phyloP scores from a whole-genome alignment of 768 basidiomycete genomes.

The Russula sp. region DNA sequence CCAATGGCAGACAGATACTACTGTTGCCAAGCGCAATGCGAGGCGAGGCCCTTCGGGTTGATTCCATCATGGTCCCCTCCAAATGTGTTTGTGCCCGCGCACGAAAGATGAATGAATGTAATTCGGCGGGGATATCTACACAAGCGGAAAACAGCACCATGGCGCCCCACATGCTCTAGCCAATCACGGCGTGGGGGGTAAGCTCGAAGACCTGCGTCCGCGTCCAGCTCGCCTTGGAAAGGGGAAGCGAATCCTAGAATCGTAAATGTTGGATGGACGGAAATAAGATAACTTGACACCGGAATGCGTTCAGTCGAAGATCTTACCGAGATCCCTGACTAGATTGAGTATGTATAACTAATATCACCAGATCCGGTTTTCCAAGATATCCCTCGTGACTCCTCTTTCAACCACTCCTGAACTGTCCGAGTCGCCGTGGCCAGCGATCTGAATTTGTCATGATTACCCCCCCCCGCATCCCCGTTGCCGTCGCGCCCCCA shows the following conservation, averaged over 20 bases:
- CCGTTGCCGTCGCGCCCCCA: background rate
- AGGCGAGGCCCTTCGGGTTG: background rate
- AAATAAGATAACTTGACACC: conserved; percentile 13
- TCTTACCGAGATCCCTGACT: conserved; percentile 1
- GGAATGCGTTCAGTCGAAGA: conserved; percentile 19
- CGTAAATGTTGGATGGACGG: background rate
- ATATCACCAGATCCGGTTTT: conserved; percentile 14
- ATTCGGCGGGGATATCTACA: background rate
- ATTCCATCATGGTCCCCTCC: conserved; percentile 10
- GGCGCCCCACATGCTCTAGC: background rate
- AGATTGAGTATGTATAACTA: conserved; percentile 9
- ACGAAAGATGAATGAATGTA: background rate
- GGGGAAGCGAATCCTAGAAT: background rate
- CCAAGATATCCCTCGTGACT: background rate
- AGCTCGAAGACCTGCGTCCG: background rate
- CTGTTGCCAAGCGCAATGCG: background rate
- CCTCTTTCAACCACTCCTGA: background rate
- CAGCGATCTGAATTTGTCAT: too few relatives aligned
- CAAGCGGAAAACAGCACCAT: background rate
- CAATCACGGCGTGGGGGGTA: background rate
- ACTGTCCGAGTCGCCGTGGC: too few relatives aligned
- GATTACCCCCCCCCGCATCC: too few relatives aligned
- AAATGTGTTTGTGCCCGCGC: background rate
- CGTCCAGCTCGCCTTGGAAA: background rate
- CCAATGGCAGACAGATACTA: background rate